Evolutionary conservation across 2,329 filamentous ascomycete species (phyloP), one percentile per base, ranked within the genome.

Genomic region (Colletotrichum zoysiae): DNA sequence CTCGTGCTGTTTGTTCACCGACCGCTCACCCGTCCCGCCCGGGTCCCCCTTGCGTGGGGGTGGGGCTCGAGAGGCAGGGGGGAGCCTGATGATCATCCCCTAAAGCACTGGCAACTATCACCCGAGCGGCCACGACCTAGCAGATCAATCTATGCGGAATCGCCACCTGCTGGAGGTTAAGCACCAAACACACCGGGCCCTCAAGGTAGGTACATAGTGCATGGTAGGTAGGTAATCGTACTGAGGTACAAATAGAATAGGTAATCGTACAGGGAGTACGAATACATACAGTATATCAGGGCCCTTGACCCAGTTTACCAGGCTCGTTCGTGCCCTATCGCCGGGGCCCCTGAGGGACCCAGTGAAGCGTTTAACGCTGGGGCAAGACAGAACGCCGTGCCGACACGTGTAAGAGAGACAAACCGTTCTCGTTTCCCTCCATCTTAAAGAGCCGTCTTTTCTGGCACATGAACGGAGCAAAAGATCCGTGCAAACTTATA

Each of bases 61-160:
- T 30, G 30, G 30, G 30, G 42, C 44, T 68, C 58, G 44, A 40
- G 53, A 71, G 30, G 59, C 59, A 64, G 53, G 26, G 40, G 38
- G 20, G 42, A 16, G 1, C 20, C 20, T 23, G 16, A 44, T 35
- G 61, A 70, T 59, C 61, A 35, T 38, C 55, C 55, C 35, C 53
- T 14, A 44, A 44, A 60, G 51, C n/a, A 60, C 30, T 65, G 26
- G 51, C 38, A 42, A 30, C 33, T 58, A 44, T 46, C 58, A 67
- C 69, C 69, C 69, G 65, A 64, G 63, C 53, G 53, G 58, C 58
- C 58, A 33, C 53, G 20, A 2, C 58, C 58, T 57, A 35, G 69
- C 51, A 71, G 65, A 69, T 69, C 57, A 71, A 48, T 69, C 18
- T 69, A 69, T 53, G 35, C 58, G 69, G 58, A 68, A 71, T 58